Conservation (phyloP, 2,329 filamentous ascomycete species). For the Arthrocladium fulminans region DNA sequence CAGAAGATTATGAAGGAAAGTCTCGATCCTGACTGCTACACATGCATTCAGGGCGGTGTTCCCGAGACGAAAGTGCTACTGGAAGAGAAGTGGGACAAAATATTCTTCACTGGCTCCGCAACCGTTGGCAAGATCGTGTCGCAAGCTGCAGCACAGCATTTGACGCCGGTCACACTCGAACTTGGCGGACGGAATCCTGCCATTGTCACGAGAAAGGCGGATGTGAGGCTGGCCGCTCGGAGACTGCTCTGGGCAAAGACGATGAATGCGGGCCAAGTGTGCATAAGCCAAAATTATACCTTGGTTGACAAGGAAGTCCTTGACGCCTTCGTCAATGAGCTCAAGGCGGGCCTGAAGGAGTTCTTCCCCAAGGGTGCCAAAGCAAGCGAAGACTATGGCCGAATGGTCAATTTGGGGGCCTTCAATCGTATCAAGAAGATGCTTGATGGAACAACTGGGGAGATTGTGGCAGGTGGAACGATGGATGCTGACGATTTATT, state of each 20-base stretch:
- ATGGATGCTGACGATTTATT: constrained; percentile 72
- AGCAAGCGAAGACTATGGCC: constrained; percentile 66
- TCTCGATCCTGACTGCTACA: constrained; percentile 69
- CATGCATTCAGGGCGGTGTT: constrained; percentile 69
- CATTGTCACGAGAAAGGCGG: constrained; percentile 75
- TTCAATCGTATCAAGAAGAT: constrained; percentile 81
- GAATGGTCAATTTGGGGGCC: constrained; percentile 70
- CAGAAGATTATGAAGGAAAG: constrained; percentile 66
- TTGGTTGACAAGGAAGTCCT: constrained; percentile 69
- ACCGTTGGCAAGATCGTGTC: constrained; percentile 77
- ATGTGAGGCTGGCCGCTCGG: constrained; percentile 70
- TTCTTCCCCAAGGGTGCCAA: constrained; percentile 80
- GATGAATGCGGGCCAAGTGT: constrained; percentile 81
- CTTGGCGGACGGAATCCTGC: constrained; percentile 87
- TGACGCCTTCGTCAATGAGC: constrained; percentile 60
- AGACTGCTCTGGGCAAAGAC: constrained; percentile 84
- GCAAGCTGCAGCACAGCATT: constrained; percentile 77
- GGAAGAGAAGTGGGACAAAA: constrained; percentile 92
- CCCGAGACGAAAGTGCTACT: constrained; percentile 74
- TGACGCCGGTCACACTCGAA: constrained; percentile 83
- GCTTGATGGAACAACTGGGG: constrained; percentile 74
- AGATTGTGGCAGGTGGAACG: constrained; percentile 77
- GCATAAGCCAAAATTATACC: constrained; percentile 86
- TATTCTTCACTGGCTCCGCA: constrained; percentile 84
- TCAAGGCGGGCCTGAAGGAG: constrained; percentile 61